Base-by-base conservation (phyloP, 129 eudicot species). In the Artemisia tridentata region DNA sequence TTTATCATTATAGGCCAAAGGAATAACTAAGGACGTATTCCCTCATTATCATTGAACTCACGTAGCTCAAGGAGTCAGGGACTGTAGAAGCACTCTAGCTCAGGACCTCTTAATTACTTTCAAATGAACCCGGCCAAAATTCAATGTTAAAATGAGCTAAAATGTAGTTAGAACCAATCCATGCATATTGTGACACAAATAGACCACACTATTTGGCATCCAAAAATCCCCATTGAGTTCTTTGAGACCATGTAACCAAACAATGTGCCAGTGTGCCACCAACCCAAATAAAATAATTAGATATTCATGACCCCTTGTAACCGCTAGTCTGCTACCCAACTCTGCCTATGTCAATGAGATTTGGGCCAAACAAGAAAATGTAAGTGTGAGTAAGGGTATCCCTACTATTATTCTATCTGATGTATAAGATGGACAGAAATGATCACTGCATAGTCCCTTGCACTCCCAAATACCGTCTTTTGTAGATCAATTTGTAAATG, bases 401-500 rank as follows among this genome's bases (percentile, higher is more conserved):
- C 63, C 34, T 59, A 20, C 48, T n/a, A 68, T 25, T 20, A 29
- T 15, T 27, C 27, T n/a, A 23, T 51, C n/a, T 50, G 50, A 27
- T 27, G 50, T 31, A 52, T 29, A 49, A 17, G 7, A 21, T 11
- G 48, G 27, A 68, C 27, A 16, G 27, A 27, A 51, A 14, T 25
- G 16, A 23, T 58, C 64, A 4, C 64, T 19, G 25, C 63, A 58
- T 58, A 3, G 16, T 23, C 34, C 64, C 38, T 58, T 50, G 29
- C 52, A 27, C 61, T 51, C 52, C 48, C 16, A 50, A 68, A 51
- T 46, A n/a, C 20, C 62, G 52, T 68, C 49, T 51, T 52, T 16
- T 62, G 29, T 18, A 16, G 17, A 68, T 29, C 72, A 51, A 51
- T 27, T 68, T 68, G 61, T 52, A 25, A 50, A 52, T 68, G 73